Percentiles rank a stretch among this genome's conserved stretches.
Conservation (phyloP, 2,329 filamentous ascomycete species). For the Nemania bipapillata region DNA sequence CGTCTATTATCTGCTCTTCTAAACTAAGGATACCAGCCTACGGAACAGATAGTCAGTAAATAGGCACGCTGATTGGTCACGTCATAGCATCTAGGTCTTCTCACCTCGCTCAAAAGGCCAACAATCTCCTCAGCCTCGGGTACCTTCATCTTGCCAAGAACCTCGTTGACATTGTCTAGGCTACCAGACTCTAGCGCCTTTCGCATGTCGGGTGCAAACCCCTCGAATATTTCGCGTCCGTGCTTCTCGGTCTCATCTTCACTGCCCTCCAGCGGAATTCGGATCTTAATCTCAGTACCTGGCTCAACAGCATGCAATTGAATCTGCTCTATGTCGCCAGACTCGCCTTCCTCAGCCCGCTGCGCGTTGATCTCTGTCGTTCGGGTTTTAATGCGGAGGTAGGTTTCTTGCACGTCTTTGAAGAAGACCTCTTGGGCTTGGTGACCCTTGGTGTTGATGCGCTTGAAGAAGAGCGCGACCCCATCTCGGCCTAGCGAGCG, state of each 20-base stretch:
- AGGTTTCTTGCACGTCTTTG: slow-evolving; percentile 92
- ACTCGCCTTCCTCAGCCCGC: slow-evolving; percentile 61
- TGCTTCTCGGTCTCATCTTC: slow-evolving; percentile 71
- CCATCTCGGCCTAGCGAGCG: slow-evolving; percentile 87
- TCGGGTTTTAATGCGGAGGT: slow-evolving; percentile 80
- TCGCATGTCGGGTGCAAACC: slow-evolving; percentile 82
- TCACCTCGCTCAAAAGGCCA: slow-evolving; percentile 77
- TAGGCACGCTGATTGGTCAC: neutral
- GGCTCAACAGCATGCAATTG: slow-evolving; percentile 97
- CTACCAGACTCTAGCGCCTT: slow-evolving; percentile 87
- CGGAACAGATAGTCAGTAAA: slow-evolving; percentile 45
- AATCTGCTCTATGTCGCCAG: slow-evolving; percentile 86
- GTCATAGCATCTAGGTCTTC: slow-evolving; percentile 37
- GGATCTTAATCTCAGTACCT: slow-evolving; percentile 89
- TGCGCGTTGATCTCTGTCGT: slow-evolving; percentile 74
- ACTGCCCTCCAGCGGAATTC: slow-evolving; percentile 75
- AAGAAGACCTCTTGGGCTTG: slow-evolving; percentile 90
- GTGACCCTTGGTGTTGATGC: slow-evolving; percentile 88
- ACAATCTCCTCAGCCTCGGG: slow-evolving; percentile 88
- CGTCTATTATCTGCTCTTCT: slow-evolving; percentile 93
- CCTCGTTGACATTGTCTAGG: slow-evolving; percentile 87
- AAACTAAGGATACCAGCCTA: slow-evolving; percentile 87
- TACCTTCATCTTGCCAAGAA: slow-evolving; percentile 87
- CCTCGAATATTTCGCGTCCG: slow-evolving; percentile 80
- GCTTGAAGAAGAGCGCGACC: slow-evolving; percentile 93